Conservation (phyloP, 2,329 filamentous ascomycete genomes). For the Aspergillus puulaauensis region DNA sequence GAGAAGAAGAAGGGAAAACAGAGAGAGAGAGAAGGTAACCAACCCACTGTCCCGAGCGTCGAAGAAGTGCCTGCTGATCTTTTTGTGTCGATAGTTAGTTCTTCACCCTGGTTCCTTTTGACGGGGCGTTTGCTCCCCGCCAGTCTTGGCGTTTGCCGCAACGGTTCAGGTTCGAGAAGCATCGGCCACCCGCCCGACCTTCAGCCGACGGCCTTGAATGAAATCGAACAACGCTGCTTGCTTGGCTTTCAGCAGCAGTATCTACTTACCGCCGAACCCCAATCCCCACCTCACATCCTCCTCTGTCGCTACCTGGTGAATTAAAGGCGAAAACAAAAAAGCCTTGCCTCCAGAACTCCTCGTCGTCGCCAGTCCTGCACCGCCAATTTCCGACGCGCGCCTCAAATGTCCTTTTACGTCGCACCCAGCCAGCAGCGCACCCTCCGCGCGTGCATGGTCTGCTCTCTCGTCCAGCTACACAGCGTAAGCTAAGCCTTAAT, state of each 20-base stretch:
- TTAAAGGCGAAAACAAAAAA: neutral
- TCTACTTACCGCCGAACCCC: neutral
- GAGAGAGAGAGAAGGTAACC: neutral
- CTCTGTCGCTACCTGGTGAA: neutral
- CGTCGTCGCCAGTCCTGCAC: no score
- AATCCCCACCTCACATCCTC: neutral
- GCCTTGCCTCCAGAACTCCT: neutral
- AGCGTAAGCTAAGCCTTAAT: slow-evolving; percentile 48
- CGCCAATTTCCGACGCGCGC: neutral
- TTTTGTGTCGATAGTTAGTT: neutral
- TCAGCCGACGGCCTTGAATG: neutral
- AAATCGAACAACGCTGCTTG: neutral
- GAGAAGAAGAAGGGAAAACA: neutral
- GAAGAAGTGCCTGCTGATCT: neutral
- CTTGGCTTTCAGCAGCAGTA: neutral
- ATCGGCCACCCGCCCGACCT: slow-evolving; percentile 14
- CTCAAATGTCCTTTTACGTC: slow-evolving; percentile 61
- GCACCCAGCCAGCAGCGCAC: slow-evolving; percentile 75
- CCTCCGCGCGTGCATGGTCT: slow-evolving; percentile 97
- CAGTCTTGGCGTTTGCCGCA: slow-evolving; percentile 31
- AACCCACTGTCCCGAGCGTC: neutral
- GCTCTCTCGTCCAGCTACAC: slow-evolving; percentile 86
- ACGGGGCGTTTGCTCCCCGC: slow-evolving; percentile 13
- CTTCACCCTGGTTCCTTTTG: neutral
- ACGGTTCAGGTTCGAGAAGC: slow-evolving; percentile 22